Conservation (phyloP, 129 eudicot species). For the Ambrosia artemisiifolia region DNA sequence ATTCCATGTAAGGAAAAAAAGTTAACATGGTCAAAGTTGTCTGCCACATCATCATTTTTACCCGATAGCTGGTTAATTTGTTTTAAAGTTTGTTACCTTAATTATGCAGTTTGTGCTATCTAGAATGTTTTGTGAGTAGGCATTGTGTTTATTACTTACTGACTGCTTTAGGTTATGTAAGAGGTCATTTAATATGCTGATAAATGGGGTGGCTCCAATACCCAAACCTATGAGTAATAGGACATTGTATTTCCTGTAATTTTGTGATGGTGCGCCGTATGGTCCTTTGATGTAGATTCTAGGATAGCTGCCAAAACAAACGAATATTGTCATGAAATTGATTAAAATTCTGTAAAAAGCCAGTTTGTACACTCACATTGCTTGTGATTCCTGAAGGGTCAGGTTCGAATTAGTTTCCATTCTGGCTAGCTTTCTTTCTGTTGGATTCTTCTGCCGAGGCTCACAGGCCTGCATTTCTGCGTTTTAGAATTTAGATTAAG, state of each 20-base stretch:
- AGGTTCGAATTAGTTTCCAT: conserved; percentile 20
- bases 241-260: conserved; percentile 59
- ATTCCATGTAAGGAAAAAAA: no score
- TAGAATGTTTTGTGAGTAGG: not conserved
- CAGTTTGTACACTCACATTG: conserved; percentile 31
- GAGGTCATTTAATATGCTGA: conserved; percentile 84
- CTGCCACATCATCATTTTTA: not conserved
- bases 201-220: conserved; percentile 94
- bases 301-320: conserved; percentile 52
- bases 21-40: not conserved
- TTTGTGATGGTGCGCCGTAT: conserved; percentile 90
- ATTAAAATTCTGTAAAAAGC: not conserved
- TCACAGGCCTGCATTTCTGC: conserved; percentile 59
- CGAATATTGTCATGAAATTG: not conserved
- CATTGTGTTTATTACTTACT: conserved; percentile 32
- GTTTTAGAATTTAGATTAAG: conserved; percentile 33
- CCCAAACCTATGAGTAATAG: conserved; percentile 84
- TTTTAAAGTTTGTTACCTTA: not conserved
- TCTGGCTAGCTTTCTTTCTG: conserved; percentile 38
- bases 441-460: conserved; percentile 34
- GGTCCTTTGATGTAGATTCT: conserved; percentile 75
- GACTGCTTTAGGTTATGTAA: conserved; percentile 37
- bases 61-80: no score
- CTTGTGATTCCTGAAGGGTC: conserved; percentile 26
- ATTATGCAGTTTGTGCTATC: not conserved